Evolutionary conservation across 805 yeast genomes (phyloP).

Genomic region (Kodamaea jinghongensis): DNA sequence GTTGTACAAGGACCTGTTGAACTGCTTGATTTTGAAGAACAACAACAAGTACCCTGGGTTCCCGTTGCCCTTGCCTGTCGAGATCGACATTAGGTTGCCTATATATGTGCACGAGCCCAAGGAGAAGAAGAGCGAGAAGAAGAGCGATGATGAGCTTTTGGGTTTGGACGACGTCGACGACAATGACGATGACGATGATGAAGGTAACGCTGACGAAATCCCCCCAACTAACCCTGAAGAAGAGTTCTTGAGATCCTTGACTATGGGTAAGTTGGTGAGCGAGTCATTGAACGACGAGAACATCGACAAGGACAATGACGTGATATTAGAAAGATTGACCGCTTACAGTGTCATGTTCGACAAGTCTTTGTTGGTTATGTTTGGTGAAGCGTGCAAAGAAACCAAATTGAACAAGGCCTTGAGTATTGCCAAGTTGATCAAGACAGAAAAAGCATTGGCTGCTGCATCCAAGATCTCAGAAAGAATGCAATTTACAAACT

Average conservation of each 20-base stretch:
- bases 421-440: slow-evolving; percentile 64
- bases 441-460: slow-evolving; percentile 71
- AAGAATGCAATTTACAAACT: slow-evolving; percentile 43
- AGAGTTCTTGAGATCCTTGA: slow-evolving; percentile 55
- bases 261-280: slow-evolving; percentile 58
- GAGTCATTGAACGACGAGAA: slow-evolving; percentile 44
- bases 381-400: slow-evolving; percentile 71
- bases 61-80: slow-evolving; percentile 84
- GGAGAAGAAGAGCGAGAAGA: slow-evolving; percentile 16
- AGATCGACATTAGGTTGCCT: slow-evolving; percentile 69
- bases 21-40: slow-evolving; percentile 74
- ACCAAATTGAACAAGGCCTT: slow-evolving; percentile 63
- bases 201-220: slow-evolving; percentile 22
- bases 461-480: slow-evolving; percentile 87
- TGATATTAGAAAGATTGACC: slow-evolving; percentile 49
- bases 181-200: slow-evolving; percentile 20
- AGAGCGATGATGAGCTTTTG: slow-evolving; percentile 21
- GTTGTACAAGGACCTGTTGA: slow-evolving; percentile 62
- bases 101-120: slow-evolving; percentile 30
- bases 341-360: slow-evolving; percentile 61
- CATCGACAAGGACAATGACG: slow-evolving; percentile 32
- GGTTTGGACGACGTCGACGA: slow-evolving; percentile 14
- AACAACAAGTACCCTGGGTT: slow-evolving; percentile 62
- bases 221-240: slow-evolving; percentile 54
- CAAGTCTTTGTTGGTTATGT: slow-evolving; percentile 70